phyloP scores from a whole-genome alignment of 768 basidiomycete genomes.

The Leucocoprinus sp. region DNA sequence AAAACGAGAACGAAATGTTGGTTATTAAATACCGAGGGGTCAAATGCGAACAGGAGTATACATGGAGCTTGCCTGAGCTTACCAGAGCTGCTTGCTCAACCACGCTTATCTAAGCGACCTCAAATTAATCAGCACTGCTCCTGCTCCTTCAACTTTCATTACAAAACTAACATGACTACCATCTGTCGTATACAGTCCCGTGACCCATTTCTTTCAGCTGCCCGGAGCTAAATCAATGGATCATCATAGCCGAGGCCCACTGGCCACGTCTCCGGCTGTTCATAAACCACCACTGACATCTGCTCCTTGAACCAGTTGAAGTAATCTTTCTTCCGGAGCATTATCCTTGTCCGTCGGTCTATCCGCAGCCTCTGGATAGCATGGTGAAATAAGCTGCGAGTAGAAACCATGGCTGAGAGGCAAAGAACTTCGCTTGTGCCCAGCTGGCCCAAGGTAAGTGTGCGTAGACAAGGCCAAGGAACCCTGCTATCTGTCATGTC shows the following conservation, averaged over 20 bases:
- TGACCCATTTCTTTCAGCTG: constrained; percentile 6
- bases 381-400: constrained; percentile 14
- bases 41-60: constrained; percentile 14
- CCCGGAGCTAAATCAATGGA: constrained; percentile 16
- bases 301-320: constrained; percentile 22
- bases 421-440: constrained; percentile 21
- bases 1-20: too few relatives aligned
- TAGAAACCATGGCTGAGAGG: constrained; percentile 24
- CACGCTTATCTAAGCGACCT: constrained; percentile 5
- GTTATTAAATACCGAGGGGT: constrained; percentile 17
- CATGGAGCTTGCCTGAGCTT: constrained; percentile 15
- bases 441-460: constrained; percentile 26
- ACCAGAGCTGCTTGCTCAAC: not conserved
- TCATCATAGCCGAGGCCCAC: constrained; percentile 30
- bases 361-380: constrained; percentile 19
- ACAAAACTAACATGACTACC: not conserved
- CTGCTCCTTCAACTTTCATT: not conserved
- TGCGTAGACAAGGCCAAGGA: constrained; percentile 29
- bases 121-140: not conserved
- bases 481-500: not conserved
- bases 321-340: constrained; percentile 22
- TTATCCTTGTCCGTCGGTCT: constrained; percentile 29
- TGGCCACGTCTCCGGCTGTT: constrained; percentile 30
- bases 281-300: constrained; percentile 23
- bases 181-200: not conserved